Evolutionary conservation across 805 yeast genomes (phyloP).

Genomic region (Zygoascus ofunaensis): DNA sequence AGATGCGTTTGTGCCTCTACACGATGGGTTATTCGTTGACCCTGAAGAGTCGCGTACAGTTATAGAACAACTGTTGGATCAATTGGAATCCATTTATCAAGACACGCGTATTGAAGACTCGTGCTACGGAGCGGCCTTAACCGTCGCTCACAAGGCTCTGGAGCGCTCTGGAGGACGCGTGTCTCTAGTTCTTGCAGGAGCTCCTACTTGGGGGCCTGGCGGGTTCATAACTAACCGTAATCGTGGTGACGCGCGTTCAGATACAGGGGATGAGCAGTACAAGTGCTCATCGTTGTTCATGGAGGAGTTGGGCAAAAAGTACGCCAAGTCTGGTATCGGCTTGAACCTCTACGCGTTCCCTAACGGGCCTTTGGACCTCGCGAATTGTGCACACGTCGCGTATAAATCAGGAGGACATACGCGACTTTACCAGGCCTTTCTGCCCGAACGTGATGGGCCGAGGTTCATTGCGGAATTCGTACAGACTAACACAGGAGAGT

Average conservation of each 20-base stretch:
- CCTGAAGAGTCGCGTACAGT: slow-evolving; percentile 55
- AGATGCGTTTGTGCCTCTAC: slow-evolving; percentile 76
- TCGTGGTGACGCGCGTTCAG: slow-evolving; percentile 20
- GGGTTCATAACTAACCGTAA: slow-evolving; percentile 25
- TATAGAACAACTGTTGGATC: slow-evolving; percentile 59
- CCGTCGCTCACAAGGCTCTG: slow-evolving; percentile 56
- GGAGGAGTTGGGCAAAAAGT: slow-evolving; percentile 47
- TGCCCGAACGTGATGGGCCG: slow-evolving; percentile 59
- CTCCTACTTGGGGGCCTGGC: slow-evolving; percentile 83
- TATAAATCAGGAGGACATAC: slow-evolving; percentile 62
- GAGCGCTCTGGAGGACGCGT: slow-evolving; percentile 67
- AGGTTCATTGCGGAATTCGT: slow-evolving; percentile 49
- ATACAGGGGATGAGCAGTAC: slow-evolving; percentile 41
- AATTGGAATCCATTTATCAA: slow-evolving; percentile 41
- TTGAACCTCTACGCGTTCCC: slow-evolving; percentile 68
- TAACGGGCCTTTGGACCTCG: slow-evolving; percentile 56
- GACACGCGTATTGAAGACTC: slow-evolving; percentile 45
- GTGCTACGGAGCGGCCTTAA: slow-evolving; percentile 70
- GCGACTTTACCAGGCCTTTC: slow-evolving; percentile 58
- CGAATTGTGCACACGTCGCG: slow-evolving; percentile 60
- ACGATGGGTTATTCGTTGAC: slow-evolving; percentile 66
- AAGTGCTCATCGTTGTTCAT: slow-evolving; percentile 56
- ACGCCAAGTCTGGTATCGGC: slow-evolving; percentile 53
- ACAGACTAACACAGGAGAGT: slow-evolving; percentile 18
- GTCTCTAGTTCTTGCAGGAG: slow-evolving; percentile 50